Conservation (phyloP, 305 asterid genomes). For the Nicotiana rustica region DNA sequence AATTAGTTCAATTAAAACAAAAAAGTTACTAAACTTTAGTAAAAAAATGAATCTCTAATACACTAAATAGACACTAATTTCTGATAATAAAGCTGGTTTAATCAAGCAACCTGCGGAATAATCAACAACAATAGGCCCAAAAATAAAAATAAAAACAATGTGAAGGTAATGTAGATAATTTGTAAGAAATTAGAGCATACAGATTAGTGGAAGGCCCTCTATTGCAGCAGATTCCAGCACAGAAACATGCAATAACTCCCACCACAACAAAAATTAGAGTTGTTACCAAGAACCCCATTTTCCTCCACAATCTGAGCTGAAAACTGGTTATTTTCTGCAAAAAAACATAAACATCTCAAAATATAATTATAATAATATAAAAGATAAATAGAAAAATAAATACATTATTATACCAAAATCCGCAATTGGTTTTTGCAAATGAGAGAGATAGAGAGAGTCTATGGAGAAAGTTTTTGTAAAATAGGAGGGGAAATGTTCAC, state of each 20-base stretch:
- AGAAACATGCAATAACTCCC: conserved; percentile 79
- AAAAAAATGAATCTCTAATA: background rate
- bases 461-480: too few relatives aligned
- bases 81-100: background rate
- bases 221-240: conserved; percentile 83
- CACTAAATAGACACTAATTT: background rate
- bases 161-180: background rate
- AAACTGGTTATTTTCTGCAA: background rate
- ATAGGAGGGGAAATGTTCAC: background rate
- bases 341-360: background rate
- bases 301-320: background rate
- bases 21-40: background rate
- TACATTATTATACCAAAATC: background rate
- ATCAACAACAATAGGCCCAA: background rate
- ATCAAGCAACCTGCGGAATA: background rate
- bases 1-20: background rate
- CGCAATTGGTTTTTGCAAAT: background rate
- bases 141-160: background rate
- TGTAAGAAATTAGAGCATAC: conserved; percentile 50
- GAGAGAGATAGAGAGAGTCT: background rate
- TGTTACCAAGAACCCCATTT: conserved; percentile 87
- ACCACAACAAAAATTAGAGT: conserved; percentile 70
- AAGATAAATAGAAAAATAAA: background rate
- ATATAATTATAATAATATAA: background rate
- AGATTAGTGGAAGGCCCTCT: conserved; percentile 96